A percentile compares a stretch with the other conserved stretches of the same genome.
These are phyloP conservation scores for Lecanicillium sp. DNA, from an alignment of 2,329 filamentous ascomycete species.

Conservation along the genomic window DNA sequence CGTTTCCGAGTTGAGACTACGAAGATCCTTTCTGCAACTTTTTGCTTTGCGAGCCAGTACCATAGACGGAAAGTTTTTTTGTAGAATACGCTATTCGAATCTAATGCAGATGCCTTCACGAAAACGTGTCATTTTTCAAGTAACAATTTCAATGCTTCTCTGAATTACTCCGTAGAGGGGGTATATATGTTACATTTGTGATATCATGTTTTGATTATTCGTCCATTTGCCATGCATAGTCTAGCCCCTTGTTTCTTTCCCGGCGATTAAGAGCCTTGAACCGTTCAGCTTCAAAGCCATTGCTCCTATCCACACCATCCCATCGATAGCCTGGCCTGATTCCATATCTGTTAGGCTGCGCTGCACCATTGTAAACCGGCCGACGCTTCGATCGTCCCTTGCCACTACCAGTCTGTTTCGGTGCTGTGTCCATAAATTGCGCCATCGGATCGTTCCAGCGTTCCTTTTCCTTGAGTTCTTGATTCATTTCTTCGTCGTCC, in stretches of 20 bases:
- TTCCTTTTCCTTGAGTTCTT: conserved; percentile 64
- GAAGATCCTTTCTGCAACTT: too few species aligned
- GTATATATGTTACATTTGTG: too few species aligned
- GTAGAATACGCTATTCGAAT: too few species aligned
- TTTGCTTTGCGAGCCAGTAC: too few species aligned
- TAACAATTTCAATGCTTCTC: too few species aligned
- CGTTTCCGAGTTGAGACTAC: too few species aligned
- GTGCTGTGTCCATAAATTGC: conserved; percentile 54
- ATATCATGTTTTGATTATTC: conserved; percentile 42
- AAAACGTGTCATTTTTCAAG: too few species aligned
- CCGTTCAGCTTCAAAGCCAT: conserved; percentile 87
- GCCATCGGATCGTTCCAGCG: conserved; percentile 95
- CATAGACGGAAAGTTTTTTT: too few species aligned
- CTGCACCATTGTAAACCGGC: conserved; percentile 69
- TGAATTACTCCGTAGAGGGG: too few species aligned
- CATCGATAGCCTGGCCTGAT: conserved; percentile 88
- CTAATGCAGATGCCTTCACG: too few species aligned
- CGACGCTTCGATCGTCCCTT: conserved; percentile 33
- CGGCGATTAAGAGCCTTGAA: conserved; percentile 80
- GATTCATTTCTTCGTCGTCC: conserved; percentile 84
- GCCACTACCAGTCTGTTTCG: conserved; percentile 24
- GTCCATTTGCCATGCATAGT: conserved; percentile 97
- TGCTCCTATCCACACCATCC: conserved; percentile 93
- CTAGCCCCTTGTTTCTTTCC: conserved; percentile 67
- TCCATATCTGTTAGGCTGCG: conserved; percentile 85